Conservation (phyloP, 2,329 filamentous ascomycete species). For the Lasiodiplodia sp. region DNA sequence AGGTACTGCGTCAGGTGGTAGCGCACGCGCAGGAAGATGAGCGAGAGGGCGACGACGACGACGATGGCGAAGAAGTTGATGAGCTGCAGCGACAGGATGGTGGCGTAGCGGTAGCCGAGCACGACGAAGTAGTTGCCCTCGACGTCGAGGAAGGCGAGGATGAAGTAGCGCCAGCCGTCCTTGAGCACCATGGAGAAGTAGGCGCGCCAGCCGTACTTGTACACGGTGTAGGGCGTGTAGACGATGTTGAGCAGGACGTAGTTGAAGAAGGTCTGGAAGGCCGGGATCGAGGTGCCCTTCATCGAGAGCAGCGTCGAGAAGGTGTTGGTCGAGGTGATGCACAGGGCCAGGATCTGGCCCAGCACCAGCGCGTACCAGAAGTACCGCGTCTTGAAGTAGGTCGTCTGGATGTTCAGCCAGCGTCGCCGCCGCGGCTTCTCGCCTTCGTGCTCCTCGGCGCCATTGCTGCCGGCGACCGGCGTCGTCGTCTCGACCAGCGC, state of each 20-base stretch:
- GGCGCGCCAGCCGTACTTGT: slow-evolving; percentile 76
- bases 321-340: slow-evolving; percentile 92
- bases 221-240: slow-evolving; percentile 81
- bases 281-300: slow-evolving; percentile 78
- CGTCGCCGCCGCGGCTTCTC: not conserved
- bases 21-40: slow-evolving; percentile 81
- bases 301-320: slow-evolving; percentile 77
- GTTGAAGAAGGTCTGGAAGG: slow-evolving; percentile 96
- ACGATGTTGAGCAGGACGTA: slow-evolving; percentile 84
- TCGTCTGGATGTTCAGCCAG: slow-evolving; percentile 19
- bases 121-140: slow-evolving; percentile 99
- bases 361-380: slow-evolving; percentile 31
- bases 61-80: slow-evolving; percentile 99
- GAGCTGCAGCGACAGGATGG: slow-evolving; percentile 88
- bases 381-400: slow-evolving; percentile 29
- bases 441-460: not conserved
- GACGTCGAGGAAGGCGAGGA: slow-evolving; percentile 91
- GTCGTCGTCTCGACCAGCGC: not conserved
- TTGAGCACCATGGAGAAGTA: slow-evolving; percentile 69
- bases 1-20: slow-evolving; percentile 86
- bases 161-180: slow-evolving; percentile 92
- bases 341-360: slow-evolving; percentile 79
- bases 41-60: slow-evolving; percentile 85
- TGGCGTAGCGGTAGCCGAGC: slow-evolving; percentile 90
- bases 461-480: not conserved